Conservation (phyloP, 164 flowering plant genomes). For the Houttuynia cordata region DNA sequence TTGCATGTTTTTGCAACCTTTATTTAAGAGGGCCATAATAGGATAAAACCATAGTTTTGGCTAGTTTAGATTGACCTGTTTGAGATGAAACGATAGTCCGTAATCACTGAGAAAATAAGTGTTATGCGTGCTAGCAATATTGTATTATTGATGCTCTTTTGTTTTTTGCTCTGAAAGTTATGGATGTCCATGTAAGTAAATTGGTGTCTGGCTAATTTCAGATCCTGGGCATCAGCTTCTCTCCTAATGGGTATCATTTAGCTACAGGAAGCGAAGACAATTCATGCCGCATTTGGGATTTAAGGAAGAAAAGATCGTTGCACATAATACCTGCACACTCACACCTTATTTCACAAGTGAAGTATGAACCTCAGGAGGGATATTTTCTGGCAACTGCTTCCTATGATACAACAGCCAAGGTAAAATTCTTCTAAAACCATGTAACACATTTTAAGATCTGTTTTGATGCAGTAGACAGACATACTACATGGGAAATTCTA, state of each 20-base stretch:
- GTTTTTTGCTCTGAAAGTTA: too few relatives aligned
- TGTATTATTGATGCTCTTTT: not conserved
- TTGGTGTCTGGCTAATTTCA: constrained; percentile 14
- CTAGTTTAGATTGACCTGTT: too few relatives aligned
- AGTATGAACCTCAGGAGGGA: constrained; percentile 93
- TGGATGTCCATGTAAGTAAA: not conserved
- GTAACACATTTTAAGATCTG: not conserved
- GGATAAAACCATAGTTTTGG: too few relatives aligned
- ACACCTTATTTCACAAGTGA: constrained; percentile 83
- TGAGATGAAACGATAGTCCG: too few relatives aligned
- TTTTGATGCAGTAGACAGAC: not conserved
- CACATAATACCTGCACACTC: constrained; percentile 90
- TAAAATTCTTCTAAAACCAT: constrained; percentile 5
- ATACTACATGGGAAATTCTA: too few relatives aligned
- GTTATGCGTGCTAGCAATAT: not conserved
- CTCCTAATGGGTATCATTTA: constrained; percentile 94
- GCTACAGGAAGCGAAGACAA: constrained; percentile 96
- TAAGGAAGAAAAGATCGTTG: constrained; percentile 71
- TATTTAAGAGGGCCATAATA: too few relatives aligned
- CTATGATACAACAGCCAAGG: constrained; percentile 91
- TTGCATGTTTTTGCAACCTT: too few relatives aligned
- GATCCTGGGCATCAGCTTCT: constrained; percentile 73
- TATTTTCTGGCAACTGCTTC: constrained; percentile 82
- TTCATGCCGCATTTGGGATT: constrained; percentile 92
- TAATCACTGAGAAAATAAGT: too few relatives aligned